Base-by-base conservation (phyloP, 2,329 filamentous ascomycete species). In the Tetracladium maxilliforme region DNA sequence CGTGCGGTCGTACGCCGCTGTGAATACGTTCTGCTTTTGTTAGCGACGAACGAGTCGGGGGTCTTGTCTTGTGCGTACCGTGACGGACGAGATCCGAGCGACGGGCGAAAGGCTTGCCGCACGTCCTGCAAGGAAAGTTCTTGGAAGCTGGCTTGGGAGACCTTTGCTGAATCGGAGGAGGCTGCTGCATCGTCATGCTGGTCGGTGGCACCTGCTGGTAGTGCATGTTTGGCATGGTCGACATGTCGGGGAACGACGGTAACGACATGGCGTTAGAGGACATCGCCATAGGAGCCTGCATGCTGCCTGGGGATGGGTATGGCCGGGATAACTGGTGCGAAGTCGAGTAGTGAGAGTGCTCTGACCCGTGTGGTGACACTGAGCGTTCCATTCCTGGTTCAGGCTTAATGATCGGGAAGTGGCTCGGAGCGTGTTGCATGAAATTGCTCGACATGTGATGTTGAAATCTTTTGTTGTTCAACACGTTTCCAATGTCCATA, bases 11-110 rank as follows among this genome's bases (percentile, higher is more conserved):
- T 30, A 86, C 66, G 22, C 87, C 87, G 32, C 74, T 92, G 52
- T 98, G 90, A 37, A 98, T 98, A 22, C 90, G 82, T 56, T 95
- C 87, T 6, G 33, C 15, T 14, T 20, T 26, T 16, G 11, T 33
- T 11, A 21, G 14, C 6, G 14, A 10, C 12, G 15, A 10, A 10
- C 20, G 11, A 17, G 10, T 16, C 25, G 10, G 9, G 21, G 26
- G 20, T 18, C 21, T 27, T 25, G 28, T 22, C 19, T 24, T 21
- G 14, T 17, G 53, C 77, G 50, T 70, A 94, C 87, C 87, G 54
- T 98, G 90, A 42, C 90, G 71, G 34, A 86, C 83, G 25, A 95
- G 70, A 55, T 98, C 90, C 52, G 87, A 95, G 36, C 90, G 69
- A 42, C 90, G 65, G 26, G 90, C 90, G 48, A 98, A 98, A 14